These are phyloP conservation scores for Salix caprea DNA, from an alignment of 345 rosid species.

Conservation along the genomic window DNA sequence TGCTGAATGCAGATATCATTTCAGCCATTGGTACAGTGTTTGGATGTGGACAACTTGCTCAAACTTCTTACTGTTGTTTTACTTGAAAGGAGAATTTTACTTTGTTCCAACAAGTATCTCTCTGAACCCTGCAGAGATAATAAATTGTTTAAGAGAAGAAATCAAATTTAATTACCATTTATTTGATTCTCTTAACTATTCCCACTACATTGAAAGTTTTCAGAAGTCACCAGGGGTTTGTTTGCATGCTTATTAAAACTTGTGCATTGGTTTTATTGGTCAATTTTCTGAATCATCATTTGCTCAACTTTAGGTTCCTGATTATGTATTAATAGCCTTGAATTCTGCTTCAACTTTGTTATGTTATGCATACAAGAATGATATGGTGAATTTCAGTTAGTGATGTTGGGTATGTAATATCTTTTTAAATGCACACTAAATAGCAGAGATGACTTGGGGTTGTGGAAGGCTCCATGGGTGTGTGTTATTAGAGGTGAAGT, in stretches of 20 bases:
- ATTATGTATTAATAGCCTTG: not conserved
- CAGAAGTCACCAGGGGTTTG: not conserved
- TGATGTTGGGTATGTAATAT: not conserved
- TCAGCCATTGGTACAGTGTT: constrained; percentile 89
- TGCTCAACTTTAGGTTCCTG: not conserved
- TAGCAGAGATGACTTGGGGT: not conserved
- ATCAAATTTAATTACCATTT: not conserved
- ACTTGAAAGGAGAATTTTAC: constrained; percentile 88
- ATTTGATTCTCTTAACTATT: constrained; percentile 1
- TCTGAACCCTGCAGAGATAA: not conserved
- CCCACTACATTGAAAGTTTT: not conserved
- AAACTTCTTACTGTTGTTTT: constrained; percentile 80
- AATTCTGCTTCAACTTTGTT: not conserved
- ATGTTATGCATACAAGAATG: not conserved
- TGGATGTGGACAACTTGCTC: constrained; percentile 93
- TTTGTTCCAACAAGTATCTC: constrained; percentile 88
- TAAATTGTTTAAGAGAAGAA: not conserved
- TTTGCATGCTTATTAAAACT: not conserved
- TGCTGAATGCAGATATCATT: constrained; percentile 73
- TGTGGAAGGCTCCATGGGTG: not conserved
- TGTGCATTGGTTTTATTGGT: not conserved
- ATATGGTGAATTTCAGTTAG: not conserved
- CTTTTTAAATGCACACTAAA: not conserved
- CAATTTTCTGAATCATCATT: not conserved
- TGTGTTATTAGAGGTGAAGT: not conserved